Percentiles rank a stretch among this genome's conserved stretches.
phyloP scores from a whole-genome alignment of 352 stramenopile species.

The Phytopythium mirpurense region DNA sequence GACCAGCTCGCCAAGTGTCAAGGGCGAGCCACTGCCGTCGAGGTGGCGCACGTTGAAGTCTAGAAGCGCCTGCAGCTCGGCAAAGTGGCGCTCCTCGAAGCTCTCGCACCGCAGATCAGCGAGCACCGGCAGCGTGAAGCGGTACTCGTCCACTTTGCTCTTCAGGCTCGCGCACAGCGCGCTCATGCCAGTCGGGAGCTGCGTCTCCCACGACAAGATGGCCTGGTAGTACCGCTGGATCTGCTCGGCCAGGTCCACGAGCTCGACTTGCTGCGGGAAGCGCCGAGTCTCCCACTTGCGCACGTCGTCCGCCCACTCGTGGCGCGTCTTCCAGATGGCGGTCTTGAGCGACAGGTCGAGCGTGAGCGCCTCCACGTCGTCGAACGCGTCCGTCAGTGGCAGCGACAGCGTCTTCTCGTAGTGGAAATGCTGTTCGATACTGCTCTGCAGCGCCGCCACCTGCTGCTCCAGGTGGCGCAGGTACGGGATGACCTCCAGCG shows the following conservation, averaged over 20 bases:
- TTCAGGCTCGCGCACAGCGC: slow-evolving; percentile 60
- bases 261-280: slow-evolving; percentile 70
- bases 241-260: slow-evolving; percentile 54
- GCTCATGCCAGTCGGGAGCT: slow-evolving; percentile 40
- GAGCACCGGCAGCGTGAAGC: slow-evolving; percentile 71
- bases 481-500: slow-evolving; percentile 42
- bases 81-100: slow-evolving; percentile 66
- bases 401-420: slow-evolving; percentile 55
- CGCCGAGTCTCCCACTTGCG: slow-evolving; percentile 37
- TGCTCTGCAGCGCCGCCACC: slow-evolving; percentile 12
- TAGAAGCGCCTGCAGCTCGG: slow-evolving; percentile 51
- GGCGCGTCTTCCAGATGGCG: slow-evolving; percentile 69
- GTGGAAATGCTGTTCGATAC: slow-evolving; percentile 33
- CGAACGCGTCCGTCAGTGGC: slow-evolving; percentile 65
- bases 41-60: slow-evolving; percentile 68
- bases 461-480: slow-evolving; percentile 27
- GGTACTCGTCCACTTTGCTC: slow-evolving; percentile 75
- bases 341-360: slow-evolving; percentile 75
- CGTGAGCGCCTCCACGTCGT: slow-evolving; percentile 68
- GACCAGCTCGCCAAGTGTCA: slow-evolving; percentile 84
- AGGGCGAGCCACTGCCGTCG: slow-evolving; percentile 6
- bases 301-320: slow-evolving; percentile 54
- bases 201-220: slow-evolving; percentile 45
- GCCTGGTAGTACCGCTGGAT: slow-evolving; percentile 53
- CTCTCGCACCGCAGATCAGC: slow-evolving; percentile 45